Conservation (phyloP, 345 rosid genomes). For the Eucalyptus shirleyi region DNA sequence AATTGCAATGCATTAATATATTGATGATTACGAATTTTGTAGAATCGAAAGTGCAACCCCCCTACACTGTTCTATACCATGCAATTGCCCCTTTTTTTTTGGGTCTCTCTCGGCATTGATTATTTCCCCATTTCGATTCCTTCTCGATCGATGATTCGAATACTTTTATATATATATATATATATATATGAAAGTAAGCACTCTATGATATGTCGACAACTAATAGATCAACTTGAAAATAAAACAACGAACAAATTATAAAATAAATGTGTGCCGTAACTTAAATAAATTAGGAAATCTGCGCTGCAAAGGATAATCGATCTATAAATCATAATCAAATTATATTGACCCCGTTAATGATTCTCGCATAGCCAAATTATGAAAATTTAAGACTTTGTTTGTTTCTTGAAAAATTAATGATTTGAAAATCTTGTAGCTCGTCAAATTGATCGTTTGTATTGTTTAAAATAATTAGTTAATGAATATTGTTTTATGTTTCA, state of each 20-base stretch:
- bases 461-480: neutral
- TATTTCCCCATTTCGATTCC: neutral
- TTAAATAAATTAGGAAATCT: neutral
- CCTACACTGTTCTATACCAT: neutral
- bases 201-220: neutral
- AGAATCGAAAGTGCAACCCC: neutral
- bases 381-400: neutral
- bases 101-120: neutral
- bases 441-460: no score
- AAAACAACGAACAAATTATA: neutral
- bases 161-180: neutral
- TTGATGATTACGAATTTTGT: neutral
- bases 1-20: neutral
- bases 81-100: neutral
- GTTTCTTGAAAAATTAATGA: neutral
- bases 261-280: neutral
- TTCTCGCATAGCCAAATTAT: neutral
- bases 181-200: neutral
- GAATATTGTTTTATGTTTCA: neutral
- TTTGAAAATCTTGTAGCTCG: fast-evolving
- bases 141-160: neutral
- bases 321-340: neutral
- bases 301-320: neutral
- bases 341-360: neutral
- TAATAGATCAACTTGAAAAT: neutral